Evolutionary conservation across 2,329 filamentous ascomycete species (phyloP).

Genomic region (Hypoxylon sp.): DNA sequence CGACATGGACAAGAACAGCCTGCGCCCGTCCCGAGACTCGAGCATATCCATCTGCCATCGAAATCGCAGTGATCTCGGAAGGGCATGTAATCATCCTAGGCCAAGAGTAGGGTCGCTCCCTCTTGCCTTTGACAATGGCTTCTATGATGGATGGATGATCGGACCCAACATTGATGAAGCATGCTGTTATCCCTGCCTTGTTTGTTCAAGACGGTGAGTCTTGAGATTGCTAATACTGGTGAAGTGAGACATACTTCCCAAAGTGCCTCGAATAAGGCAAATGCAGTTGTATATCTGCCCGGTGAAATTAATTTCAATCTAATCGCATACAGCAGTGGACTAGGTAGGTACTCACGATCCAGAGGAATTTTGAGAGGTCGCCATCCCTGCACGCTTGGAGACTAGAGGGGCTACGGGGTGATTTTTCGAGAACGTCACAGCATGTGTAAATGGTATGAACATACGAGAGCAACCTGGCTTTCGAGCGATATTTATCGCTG

Average conservation of each 20-base stretch:
- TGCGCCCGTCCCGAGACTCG: constrained; percentile 76
- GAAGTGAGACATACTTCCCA: constrained; percentile 68
- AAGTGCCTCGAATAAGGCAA: constrained; percentile 80
- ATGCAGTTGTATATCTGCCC: constrained; percentile 72
- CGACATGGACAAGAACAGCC: constrained; percentile 80
- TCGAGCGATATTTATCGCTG: constrained; percentile 12
- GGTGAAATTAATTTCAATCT: neutral
- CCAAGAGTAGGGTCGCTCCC: constrained; percentile 73
- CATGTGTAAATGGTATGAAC: constrained; percentile 5
- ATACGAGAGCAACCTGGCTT: neutral
- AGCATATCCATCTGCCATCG: constrained; percentile 83
- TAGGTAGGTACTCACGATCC: constrained; percentile 18
- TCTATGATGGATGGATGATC: constrained; percentile 80
- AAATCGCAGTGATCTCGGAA: constrained; percentile 78
- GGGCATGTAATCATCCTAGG: constrained; percentile 77
- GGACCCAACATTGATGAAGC: constrained; percentile 73
- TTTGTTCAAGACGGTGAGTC: constrained; percentile 13
- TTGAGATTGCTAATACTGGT: neutral
- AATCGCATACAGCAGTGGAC: neutral
- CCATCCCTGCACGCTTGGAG: constrained; percentile 1
- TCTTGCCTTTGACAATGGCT: constrained; percentile 79
- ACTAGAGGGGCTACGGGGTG: neutral
- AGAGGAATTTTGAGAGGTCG: neutral
- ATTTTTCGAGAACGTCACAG: constrained; percentile 13
- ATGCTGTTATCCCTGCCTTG: constrained; percentile 65